Conservation (phyloP, 1,284 basidiomycete species). For the Farysia itapuensis region DNA sequence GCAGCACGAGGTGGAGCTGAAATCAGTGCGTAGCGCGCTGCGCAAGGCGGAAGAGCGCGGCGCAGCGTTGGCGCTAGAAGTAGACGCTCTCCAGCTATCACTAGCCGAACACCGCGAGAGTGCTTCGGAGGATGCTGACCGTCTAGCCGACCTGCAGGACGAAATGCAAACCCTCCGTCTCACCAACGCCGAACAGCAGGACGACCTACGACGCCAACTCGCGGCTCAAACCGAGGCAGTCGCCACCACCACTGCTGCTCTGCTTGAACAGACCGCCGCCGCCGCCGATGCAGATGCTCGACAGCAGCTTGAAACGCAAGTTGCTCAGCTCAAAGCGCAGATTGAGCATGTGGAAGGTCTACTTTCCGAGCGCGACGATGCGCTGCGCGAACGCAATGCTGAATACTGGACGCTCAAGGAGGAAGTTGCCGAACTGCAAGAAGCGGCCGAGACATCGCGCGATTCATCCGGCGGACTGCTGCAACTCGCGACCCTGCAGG, state of each 20-base stretch:
- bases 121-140: conserved; percentile 5
- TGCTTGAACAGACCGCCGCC: no score
- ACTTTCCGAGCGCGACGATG: conserved; percentile 7
- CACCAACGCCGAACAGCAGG: background rate
- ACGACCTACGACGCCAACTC: background rate
- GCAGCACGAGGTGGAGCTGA: conserved; percentile 1
- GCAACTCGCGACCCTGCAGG: background rate
- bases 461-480: background rate
- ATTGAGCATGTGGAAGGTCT: conserved; percentile 7
- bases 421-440: conserved; percentile 42
- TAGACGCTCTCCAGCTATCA: conserved; percentile 1
- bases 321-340: background rate
- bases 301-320: background rate
- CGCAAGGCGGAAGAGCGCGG: conserved; percentile 4
- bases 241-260: background rate
- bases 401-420: conserved; percentile 47
- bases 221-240: background rate
- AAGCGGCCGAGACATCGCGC: conserved; percentile 10
- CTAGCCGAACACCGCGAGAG: conserved; percentile 19
- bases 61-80: background rate
- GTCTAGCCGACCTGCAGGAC: conserved; percentile 1
- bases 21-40: background rate
- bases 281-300: background rate
- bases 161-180: background rate
- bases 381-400: conserved; percentile 12